Evolutionary conservation across 192 early-diverging fungal species (phyloP), one percentile per base, ranked within the genome.

Genomic region (Linnemannia hyalina): DNA sequence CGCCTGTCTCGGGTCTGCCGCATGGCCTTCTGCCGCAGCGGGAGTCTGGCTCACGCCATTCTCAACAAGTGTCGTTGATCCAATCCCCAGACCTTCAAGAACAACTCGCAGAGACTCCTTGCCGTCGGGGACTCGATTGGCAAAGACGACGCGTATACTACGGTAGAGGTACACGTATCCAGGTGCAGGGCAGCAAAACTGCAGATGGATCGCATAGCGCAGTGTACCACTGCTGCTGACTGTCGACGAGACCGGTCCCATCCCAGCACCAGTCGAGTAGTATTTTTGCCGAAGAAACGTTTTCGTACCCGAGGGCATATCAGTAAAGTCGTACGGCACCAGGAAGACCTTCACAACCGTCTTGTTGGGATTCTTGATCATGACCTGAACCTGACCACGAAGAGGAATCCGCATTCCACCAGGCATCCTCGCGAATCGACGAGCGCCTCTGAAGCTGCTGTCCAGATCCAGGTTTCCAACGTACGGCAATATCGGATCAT

Each of bases 221-320:
- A 96, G 78, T 22, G 86, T 82, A 32, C 73, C 87, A 38, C 81
- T 73, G 11, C n/a, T 72, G n/a, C 77, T 76, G 60, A 38, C 47
- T n/a, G 75, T 73, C 4, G 80, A 44, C 35, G 76, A 52, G 16
- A 44, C 46, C 15, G 82, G 63, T 15, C 82, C 83, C 54, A 79
- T 73, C 8, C 81, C 76, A 36, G 73, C 40, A 7, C 83, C 65
- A 10, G 90, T 80, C 3, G 90, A 85, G 77, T 96, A 96, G 8
- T 91, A 92, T 76, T 96, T 97, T 88, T 96, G 95, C 32, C 96
- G 91, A 18, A 97, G 77, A 80, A 97, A 95, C 8, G 96, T 97
- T 75, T 95, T 96, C n/a, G 90, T 89, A 36, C 85, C 79, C 6
- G 91, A 72, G 2, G 95, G 95, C 94, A 97, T 94, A 68, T 95